Evolutionary conservation across 495 filamentous ascomycete genomes (phyloP), one percentile per base, ranked within the genome.

Genomic region (Lasiosphaeriaceae sp.): DNA sequence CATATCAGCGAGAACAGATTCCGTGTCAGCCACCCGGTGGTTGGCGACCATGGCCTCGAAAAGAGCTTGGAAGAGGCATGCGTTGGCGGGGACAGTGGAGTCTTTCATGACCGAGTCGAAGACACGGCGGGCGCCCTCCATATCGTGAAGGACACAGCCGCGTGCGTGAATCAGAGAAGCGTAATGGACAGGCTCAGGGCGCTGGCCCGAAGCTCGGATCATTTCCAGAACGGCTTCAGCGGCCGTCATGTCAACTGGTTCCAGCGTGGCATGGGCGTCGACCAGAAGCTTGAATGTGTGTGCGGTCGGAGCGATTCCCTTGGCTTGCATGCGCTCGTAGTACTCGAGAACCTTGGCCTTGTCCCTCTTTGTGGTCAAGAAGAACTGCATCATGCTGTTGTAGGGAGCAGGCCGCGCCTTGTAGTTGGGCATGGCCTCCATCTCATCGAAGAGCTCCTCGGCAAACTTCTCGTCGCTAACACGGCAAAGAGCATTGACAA

Each of bases 321-420:
- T 90, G 41, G 83, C 75, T 59, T 86, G 80, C 94, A 98, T 97
- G 60, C 93, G 89, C 64, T 95, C 88, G 70, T 92, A 97, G 79
- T 97, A 98, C 21, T 87, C 82, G n/a, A 97, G 83, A 12, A 96
- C 93, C 80, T 97, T 97, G 71, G 76, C 71, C 71, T 91, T 89
- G 71, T 98, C 95, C 17, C 92, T 87, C 81, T 97, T 97, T 24
- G 95, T 97, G 64, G 87, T 92, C 56, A 97, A 83, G 84, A 97
- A 98, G 79, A 96, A 97, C 72, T 98, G 94, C 82, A 98, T 98
- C 83, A 98, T 86, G 67, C 89, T 93, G 77, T 98, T 97, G 80
- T 98, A 98, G 3, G 94, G 94, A 11, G 94, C 94, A 2, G 95
- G 90, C 7, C 94, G 85, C 41, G 94, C 90, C 77, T 97, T 96